Evolutionary conservation across 73 alveolate genomes (phyloP).

Genomic region (Paramecium tetraurelia): DNA sequence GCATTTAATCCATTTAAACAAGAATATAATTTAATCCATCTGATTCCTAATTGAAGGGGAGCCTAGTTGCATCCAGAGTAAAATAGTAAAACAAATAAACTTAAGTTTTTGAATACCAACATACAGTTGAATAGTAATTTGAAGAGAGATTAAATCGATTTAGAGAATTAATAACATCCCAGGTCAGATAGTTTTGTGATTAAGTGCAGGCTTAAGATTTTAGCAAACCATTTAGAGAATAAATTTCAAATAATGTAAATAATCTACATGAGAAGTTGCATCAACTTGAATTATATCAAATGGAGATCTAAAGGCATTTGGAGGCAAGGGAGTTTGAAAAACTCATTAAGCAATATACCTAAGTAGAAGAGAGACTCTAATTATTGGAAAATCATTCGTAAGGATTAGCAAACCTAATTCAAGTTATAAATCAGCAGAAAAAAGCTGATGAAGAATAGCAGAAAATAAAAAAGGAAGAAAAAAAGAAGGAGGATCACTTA

Average conservation of each 20-base stretch:
- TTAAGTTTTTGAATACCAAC: not conserved
- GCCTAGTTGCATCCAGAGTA: not conserved
- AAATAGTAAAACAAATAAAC: not conserved
- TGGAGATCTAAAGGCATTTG: not conserved
- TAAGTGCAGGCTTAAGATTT: not conserved
- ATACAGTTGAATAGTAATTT: not conserved
- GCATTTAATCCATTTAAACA: not conserved
- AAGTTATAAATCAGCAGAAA: not conserved
- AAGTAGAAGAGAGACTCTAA: not conserved
- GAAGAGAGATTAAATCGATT: not conserved
- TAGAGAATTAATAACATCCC: not conserved
- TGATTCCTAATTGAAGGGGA: not conserved
- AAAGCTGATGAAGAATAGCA: not conserved
- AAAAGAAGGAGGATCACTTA: not conserved
- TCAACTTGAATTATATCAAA: not conserved
- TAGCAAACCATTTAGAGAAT: slow-evolving; percentile 37
- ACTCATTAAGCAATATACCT: not conserved
- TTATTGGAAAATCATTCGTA: not conserved
- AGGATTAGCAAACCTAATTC: not conserved
- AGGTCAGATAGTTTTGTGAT: not conserved
- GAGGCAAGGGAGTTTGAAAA: slow-evolving; percentile 1
- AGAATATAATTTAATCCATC: not conserved
- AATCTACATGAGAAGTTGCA: not conserved
- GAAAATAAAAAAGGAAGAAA: not conserved
- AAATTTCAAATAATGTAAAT: not conserved